Evolutionary conservation across 257 asterid species (phyloP).

Genomic region (Schizonepeta tenuifolia): DNA sequence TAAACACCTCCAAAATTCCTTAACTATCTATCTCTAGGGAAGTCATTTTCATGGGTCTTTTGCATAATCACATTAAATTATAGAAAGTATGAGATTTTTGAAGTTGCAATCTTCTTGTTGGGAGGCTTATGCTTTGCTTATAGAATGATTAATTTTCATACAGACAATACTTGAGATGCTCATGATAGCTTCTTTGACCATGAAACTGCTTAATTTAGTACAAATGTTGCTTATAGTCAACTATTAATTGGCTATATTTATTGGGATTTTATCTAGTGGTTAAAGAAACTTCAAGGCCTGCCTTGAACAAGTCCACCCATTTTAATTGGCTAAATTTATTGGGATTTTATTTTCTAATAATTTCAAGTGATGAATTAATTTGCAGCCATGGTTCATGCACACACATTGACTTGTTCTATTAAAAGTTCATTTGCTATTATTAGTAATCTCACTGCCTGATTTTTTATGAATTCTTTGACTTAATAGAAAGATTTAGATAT

Average conservation of each 20-base stretch:
- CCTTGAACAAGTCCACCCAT: slow-evolving; percentile 35
- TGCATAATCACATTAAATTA: background rate
- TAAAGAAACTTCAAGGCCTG: slow-evolving; percentile 32
- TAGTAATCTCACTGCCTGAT: background rate
- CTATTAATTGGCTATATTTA: no score
- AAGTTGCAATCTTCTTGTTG: background rate
- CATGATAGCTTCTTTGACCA: slow-evolving; percentile 41
- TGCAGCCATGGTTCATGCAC: slow-evolving; percentile 34
- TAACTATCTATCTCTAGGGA: background rate
- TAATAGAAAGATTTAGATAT: background rate
- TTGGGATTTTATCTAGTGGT: slow-evolving; percentile 23
- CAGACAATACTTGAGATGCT: slow-evolving; percentile 17
- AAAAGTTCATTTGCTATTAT: background rate
- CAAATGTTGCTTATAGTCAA: slow-evolving; percentile 37
- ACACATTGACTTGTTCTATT: slow-evolving; percentile 28
- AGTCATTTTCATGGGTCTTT: slow-evolving; percentile 29
- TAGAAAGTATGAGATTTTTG: background rate
- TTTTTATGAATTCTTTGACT: background rate
- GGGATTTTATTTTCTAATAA: slow-evolving; percentile 23
- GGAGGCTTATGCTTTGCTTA: slow-evolving; percentile 4
- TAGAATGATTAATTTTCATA: slow-evolving; percentile 17
- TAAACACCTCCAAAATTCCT: background rate
- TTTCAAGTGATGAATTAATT: background rate
- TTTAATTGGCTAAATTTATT: slow-evolving; percentile 13
- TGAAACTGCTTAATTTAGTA: slow-evolving; percentile 21